Conservation (phyloP, 2,329 filamentous ascomycete species). For the Ophiocordyceps camponoti-leonardi region DNA sequence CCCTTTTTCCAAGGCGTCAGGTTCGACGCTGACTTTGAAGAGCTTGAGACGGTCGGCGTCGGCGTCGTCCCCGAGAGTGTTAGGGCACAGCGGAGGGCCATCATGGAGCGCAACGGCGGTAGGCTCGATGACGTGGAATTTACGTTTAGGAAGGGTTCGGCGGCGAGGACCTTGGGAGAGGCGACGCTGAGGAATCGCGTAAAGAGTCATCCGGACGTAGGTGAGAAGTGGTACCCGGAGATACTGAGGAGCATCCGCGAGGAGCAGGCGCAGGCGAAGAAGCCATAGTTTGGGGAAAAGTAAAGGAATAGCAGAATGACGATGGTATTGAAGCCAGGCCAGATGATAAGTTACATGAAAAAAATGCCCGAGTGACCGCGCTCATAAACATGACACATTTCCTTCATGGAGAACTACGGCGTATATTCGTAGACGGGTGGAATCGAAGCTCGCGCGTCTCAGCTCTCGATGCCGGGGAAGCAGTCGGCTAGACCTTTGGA, state of each 20-base stretch:
- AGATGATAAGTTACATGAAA: not conserved
- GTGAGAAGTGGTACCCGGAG: conserved; percentile 62
- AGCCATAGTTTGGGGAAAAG: conserved; percentile 10
- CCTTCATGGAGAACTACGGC: not conserved
- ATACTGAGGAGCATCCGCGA: conserved; percentile 38
- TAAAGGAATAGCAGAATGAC: conserved; percentile 1
- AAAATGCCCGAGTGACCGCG: not conserved
- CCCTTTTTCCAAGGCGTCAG: conserved; percentile 82
- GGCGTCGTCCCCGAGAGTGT: conserved; percentile 43
- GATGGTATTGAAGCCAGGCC: not conserved
- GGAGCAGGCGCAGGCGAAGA: conserved; percentile 29
- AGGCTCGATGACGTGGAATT: conserved; percentile 67
- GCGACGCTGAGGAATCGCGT: conserved; percentile 71
- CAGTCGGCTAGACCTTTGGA: conserved; percentile 54
- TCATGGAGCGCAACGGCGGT: conserved; percentile 38
- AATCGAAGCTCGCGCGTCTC: too few relatives aligned
- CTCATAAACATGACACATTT: not conserved
- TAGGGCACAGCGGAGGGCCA: conserved; percentile 38
- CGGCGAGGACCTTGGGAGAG: conserved; percentile 55
- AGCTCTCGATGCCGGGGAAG: conserved; percentile 35
- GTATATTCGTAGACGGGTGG: not conserved
- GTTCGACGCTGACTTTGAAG: conserved; percentile 63
- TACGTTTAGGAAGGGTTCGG: conserved; percentile 57
- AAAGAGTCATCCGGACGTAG: conserved; percentile 78
- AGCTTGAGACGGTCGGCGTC: conserved; percentile 46